Percentiles rank a stretch among this genome's conserved stretches.
Evolutionary conservation across 1,284 basidiomycete genomes (phyloP).

Genomic region (Apiotrichum akiyoshidainum): DNA sequence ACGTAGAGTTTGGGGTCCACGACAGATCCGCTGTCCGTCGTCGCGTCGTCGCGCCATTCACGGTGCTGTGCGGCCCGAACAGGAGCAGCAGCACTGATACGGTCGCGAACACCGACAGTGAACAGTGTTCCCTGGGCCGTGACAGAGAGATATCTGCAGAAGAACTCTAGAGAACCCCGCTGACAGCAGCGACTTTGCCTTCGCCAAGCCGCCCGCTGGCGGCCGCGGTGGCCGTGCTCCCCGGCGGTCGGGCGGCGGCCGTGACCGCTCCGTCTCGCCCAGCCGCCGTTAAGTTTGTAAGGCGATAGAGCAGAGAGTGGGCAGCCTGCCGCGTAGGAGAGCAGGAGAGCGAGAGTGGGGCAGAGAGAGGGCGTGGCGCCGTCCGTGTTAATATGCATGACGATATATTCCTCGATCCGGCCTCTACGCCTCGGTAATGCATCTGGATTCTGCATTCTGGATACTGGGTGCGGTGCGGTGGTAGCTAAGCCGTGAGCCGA

Average conservation of each 20-base stretch:
- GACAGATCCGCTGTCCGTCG: no score
- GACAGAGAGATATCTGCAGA: background rate
- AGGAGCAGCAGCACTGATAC: no score
- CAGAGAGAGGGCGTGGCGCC: background rate
- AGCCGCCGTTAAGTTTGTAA: constrained; percentile 24
- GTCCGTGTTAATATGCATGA: constrained; percentile 1
- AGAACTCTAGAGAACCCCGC: background rate
- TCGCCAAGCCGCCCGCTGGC: constrained; percentile 77
- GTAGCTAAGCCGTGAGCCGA: no score
- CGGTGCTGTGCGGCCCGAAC: no score
- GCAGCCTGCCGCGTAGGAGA: background rate
- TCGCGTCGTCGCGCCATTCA: no score
- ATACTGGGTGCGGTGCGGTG: no score
- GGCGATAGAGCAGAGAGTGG: background rate
- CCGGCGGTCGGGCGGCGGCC: constrained; percentile 27
- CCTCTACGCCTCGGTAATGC: no score
- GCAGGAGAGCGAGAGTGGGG: background rate
- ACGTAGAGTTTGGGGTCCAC: constrained; percentile 16
- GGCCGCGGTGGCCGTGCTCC: constrained; percentile 19
- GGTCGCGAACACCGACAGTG: no score
- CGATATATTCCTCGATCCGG: background rate
- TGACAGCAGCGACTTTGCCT: constrained; percentile 75
- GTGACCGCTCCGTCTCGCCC: constrained; percentile 41
- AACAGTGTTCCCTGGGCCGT: no score
- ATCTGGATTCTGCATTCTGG: no score